Conservation (phyloP, 2,329 filamentous ascomycete genomes). For the Penicillium decumbens region DNA sequence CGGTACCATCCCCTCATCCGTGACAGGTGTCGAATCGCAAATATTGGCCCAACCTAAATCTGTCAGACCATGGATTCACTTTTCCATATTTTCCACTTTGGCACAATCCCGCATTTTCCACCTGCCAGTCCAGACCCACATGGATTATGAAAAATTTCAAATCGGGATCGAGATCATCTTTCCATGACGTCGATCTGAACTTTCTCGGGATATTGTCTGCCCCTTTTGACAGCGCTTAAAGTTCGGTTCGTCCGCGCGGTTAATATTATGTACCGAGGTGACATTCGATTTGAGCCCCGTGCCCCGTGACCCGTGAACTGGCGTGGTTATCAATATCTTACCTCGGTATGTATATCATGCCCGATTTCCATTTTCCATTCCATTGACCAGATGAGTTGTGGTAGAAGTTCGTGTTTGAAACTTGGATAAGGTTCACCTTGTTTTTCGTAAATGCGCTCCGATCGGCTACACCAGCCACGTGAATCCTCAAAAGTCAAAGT, state of each 20-base stretch:
- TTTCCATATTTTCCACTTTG: not conserved
- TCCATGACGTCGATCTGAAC: conserved; percentile 14
- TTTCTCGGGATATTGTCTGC: conserved; percentile 1
- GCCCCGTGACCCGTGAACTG: not conserved
- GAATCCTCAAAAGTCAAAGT: conserved; percentile 7
- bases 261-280: not conserved
- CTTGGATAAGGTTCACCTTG: not conserved
- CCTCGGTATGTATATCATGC: too few species aligned
- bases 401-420: not conserved
- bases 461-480: conserved; percentile 11
- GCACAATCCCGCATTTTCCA: not conserved
- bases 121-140: conserved; percentile 5
- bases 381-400: not conserved
- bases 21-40: conserved; percentile 13
- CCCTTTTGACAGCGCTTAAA: conserved; percentile 18
- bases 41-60: conserved; percentile 9
- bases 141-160: conserved; percentile 9
- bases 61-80: conserved; percentile 10
- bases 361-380: too few species aligned
- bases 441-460: not conserved
- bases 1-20: not conserved
- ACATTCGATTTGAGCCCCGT: not conserved
- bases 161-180: conserved; percentile 12
- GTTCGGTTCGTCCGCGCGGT: conserved; percentile 13
- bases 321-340: not conserved